A percentile compares a stretch with the other conserved stretches of the same genome.
Evolutionary conservation across 371 early-diverging fungal species (phyloP).

Genomic region (Umbelopsis sp.): DNA sequence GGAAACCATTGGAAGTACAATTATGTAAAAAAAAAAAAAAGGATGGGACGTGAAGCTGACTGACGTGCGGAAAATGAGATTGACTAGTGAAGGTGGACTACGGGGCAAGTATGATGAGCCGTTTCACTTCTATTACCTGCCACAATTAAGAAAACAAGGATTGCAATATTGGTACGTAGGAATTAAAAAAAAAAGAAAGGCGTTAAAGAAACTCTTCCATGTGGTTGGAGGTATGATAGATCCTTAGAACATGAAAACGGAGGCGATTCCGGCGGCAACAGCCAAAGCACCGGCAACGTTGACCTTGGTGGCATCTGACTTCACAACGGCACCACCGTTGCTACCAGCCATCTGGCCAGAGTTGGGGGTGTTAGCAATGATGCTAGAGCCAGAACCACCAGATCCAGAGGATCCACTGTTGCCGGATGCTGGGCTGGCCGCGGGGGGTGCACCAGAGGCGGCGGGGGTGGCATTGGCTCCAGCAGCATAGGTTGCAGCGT

Average conservation of each 20-base stretch:
- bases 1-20: conserved; percentile 12
- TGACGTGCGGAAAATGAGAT: conserved; percentile 8
- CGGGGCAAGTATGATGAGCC: not conserved
- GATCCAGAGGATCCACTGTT: not conserved
- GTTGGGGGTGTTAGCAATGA: not conserved
- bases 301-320: conserved; percentile 24
- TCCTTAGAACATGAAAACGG: not conserved
- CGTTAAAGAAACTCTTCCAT: too few species aligned
- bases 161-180: too few species aligned
- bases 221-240: too few species aligned
- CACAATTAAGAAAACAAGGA: not conserved
- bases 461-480: conserved; percentile 12
- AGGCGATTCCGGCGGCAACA: conserved; percentile 12
- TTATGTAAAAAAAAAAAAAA: not conserved
- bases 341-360: not conserved
- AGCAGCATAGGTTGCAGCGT: conserved; percentile 20
- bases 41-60: not conserved
- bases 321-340: not conserved
- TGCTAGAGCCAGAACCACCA: not conserved
- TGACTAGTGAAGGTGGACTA: conserved; percentile 8
- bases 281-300: conserved; percentile 37
- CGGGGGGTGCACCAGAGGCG: conserved; percentile 1
- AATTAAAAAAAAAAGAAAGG: too few species aligned
- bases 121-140: not conserved
- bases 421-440: not conserved